These are phyloP conservation scores for Penicillium egyptiacum DNA, from an alignment of 495 filamentous ascomycete genomes.

Conservation along the genomic window DNA sequence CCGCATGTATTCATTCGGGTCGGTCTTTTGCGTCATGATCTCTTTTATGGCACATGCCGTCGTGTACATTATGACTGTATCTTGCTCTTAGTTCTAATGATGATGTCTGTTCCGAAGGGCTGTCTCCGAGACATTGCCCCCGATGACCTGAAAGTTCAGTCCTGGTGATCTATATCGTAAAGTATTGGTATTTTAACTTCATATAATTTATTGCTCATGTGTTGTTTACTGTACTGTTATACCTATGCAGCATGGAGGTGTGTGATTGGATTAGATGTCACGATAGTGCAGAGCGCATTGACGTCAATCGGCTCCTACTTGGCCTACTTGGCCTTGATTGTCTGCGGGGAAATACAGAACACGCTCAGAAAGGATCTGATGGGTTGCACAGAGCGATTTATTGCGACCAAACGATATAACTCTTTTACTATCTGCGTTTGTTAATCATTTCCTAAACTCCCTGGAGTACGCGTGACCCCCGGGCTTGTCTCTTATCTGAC, in stretches of 20 bases:
- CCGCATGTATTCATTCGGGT: conserved; percentile 12
- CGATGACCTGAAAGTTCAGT: conserved; percentile 2
- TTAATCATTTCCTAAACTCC: background rate
- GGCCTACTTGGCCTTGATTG: background rate
- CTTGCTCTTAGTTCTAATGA: conserved; percentile 29
- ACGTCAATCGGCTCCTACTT: conserved; percentile 4
- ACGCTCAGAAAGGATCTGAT: too few species aligned
- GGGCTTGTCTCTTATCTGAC: background rate
- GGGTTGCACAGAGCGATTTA: conserved; percentile 3
- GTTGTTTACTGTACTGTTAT: too few species aligned
- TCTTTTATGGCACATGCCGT: conserved; percentile 15
- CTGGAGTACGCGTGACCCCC: conserved; percentile 4
- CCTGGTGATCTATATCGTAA: too few species aligned
- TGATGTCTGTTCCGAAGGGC: conserved; percentile 25
- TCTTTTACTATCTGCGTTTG: background rate
- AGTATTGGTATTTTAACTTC: too few species aligned
- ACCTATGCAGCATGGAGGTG: too few species aligned
- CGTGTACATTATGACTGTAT: conserved; percentile 37
- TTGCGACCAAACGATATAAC: background rate
- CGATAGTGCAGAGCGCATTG: conserved; percentile 4
- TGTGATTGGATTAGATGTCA: background rate
- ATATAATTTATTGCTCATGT: too few species aligned
- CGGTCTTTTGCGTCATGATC: conserved; percentile 15
- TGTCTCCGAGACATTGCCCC: conserved; percentile 10
- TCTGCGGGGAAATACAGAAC: conserved; percentile 5